phyloP scores from a whole-genome alignment of 768 basidiomycete genomes.

The Gloeopeniophorella convolvens region DNA sequence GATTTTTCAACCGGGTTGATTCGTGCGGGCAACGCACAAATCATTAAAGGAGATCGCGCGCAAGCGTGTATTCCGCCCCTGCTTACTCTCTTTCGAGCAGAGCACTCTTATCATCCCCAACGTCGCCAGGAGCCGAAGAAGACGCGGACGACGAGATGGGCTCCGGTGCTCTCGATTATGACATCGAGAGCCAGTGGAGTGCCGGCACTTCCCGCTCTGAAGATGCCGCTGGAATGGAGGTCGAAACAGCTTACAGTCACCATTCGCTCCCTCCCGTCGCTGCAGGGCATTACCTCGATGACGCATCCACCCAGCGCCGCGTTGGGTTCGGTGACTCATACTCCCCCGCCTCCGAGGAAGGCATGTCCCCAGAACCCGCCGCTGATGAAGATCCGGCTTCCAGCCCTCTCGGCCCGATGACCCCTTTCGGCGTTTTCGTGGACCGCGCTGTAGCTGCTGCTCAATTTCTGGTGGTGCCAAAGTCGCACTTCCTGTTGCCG shows the following conservation, averaged over 20 bases:
- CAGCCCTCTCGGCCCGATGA: constrained; percentile 68
- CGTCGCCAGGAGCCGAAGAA: constrained; percentile 24
- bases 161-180: constrained; percentile 33
- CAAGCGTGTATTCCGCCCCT: constrained; percentile 82
- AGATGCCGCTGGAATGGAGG: constrained; percentile 28
- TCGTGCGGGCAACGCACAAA: constrained; percentile 67
- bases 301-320: not conserved
- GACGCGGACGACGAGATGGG: constrained; percentile 43
- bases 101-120: constrained; percentile 1
- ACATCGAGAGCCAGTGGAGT: constrained; percentile 35
- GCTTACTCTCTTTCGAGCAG: constrained; percentile 25
- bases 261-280: constrained; percentile 6
- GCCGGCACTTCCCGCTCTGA: constrained; percentile 26
- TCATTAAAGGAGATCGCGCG: constrained; percentile 82
- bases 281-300: not conserved
- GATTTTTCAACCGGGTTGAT: constrained; percentile 72
- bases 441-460: constrained; percentile 58
- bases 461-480: constrained; percentile 5
- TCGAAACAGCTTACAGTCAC: constrained; percentile 23
- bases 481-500: constrained; percentile 3
- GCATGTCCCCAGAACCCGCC: constrained; percentile 47
- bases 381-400: constrained; percentile 48
- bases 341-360: constrained; percentile 57
- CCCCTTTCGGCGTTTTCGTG: constrained; percentile 71
- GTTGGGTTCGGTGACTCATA: constrained; percentile 40